Evolutionary conservation across 2,329 filamentous ascomycete genomes (phyloP).

Genomic region (Rutstroemia sp.): DNA sequence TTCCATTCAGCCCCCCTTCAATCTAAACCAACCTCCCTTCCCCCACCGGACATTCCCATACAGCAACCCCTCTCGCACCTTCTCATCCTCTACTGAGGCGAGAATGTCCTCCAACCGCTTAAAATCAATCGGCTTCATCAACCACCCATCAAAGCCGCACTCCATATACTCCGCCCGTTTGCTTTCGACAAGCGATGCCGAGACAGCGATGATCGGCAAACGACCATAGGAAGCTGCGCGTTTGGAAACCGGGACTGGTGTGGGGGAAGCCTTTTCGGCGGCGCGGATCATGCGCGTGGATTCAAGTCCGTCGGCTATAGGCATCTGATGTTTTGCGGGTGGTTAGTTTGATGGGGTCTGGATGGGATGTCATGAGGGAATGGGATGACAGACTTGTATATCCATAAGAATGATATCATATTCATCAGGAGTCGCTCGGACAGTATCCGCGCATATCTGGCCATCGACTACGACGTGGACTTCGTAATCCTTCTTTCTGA

Average conservation of each 20-base stretch:
- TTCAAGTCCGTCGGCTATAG: slow-evolving; percentile 76
- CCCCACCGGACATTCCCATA: slow-evolving; percentile 68
- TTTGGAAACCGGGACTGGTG: slow-evolving; percentile 26
- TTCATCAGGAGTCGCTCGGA: slow-evolving; percentile 50
- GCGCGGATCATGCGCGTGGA: slow-evolving; percentile 79
- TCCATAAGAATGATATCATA: slow-evolving; percentile 88
- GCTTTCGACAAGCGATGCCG: slow-evolving; percentile 61
- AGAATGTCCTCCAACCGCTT: slow-evolving; percentile 63
- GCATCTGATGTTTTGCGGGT: slow-evolving; percentile 57
- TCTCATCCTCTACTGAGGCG: slow-evolving; percentile 56
- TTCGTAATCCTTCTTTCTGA: slow-evolving; percentile 68
- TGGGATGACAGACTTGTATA: slow-evolving; percentile 61
- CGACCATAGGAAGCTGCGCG: slow-evolving; percentile 51
- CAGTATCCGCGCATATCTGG: slow-evolving; percentile 70
- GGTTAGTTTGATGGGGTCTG: background rate
- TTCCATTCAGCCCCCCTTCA: background rate
- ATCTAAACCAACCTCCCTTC: slow-evolving; percentile 73
- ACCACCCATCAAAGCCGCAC: slow-evolving; percentile 84
- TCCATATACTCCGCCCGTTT: slow-evolving; percentile 66
- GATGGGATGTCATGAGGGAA: background rate
- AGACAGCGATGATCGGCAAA: slow-evolving; percentile 79
- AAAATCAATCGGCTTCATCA: slow-evolving; percentile 82
- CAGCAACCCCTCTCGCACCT: slow-evolving; percentile 51
- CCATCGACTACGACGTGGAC: slow-evolving; percentile 72
- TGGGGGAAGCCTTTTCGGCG: slow-evolving; percentile 45